Base-by-base conservation (phyloP, 2,329 filamentous ascomycete species). In the Aspergillus brasiliensis region DNA sequence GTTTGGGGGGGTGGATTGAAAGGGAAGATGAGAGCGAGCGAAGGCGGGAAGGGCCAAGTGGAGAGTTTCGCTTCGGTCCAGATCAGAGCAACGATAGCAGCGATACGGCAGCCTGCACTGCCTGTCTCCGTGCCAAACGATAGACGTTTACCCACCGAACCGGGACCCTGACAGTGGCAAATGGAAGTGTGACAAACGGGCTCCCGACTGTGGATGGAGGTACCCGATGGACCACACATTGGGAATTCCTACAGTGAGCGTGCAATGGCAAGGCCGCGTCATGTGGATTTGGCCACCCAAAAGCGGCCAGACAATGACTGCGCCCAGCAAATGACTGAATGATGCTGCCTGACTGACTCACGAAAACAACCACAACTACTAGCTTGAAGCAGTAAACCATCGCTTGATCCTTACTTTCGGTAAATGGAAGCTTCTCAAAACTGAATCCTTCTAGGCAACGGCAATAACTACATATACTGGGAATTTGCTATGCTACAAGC, bases 401-500 rank as follows among this genome's bases (percentile, higher is more conserved):
- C n/a, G n/a, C 28, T 34, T 51, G 17, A 34, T 13, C 38, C 6
- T 51, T 17, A 23, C 28, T 4, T 8, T 37, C 51, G 25, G 55
- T 37, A 25, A 58, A 11, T 19, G 28, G 27, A 44, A 55, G 31
- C 13, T 37, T 44, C 52, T 55, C 15, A 51, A 42, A 59, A 34
- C 31, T 11, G 31, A 34, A 34, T 13, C 7, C 25, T 46, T 34
- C 44, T 21, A 38, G 40, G 38, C 27, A 63, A 58, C 54, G 37
- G 49, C 56, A 67, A 71, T 73, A 74, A 71, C 70, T 74, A 75
- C 71, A 73, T 67, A 62, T 60, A 47, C 59, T 62, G 67, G 68
- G 67, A 72, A 74, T 73, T 70, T 70, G 71, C 67, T 73, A 69
- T 69, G 69, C 67, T 73, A 69, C 70, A 69, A 66, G 66, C 62